These are phyloP conservation scores for Aplosporella prunicola DNA, from an alignment of 2,329 filamentous ascomycete species.

Conservation along the genomic window DNA sequence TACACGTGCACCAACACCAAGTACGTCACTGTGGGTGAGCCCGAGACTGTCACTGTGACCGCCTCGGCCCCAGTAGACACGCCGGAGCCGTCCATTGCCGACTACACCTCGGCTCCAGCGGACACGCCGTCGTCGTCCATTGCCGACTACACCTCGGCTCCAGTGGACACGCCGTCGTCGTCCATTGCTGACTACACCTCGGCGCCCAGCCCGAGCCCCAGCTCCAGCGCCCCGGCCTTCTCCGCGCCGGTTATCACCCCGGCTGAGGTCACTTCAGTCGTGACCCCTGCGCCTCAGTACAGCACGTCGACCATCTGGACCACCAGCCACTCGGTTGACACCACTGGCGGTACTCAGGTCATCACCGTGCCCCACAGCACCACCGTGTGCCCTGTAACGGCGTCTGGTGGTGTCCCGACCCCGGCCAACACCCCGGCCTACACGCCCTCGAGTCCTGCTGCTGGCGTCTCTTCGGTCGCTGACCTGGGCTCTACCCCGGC, in stretches of 20 bases:
- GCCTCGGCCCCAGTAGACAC: too few species aligned
- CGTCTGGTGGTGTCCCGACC: not conserved
- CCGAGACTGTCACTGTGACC: conserved; percentile 6
- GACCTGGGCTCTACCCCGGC: not conserved
- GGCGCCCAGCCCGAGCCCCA: not conserved
- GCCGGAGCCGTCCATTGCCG: too few species aligned
- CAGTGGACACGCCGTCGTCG: not conserved
- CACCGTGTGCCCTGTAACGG: conserved; percentile 1
- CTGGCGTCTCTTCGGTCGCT: not conserved
- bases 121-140: too few species aligned
- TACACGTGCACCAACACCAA: conserved; percentile 7
- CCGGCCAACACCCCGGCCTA: not conserved
- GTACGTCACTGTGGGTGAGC: conserved; percentile 8
- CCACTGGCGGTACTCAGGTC: not conserved
- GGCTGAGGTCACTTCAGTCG: not conserved
- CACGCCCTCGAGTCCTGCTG: not conserved
- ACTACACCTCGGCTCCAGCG: too few species aligned
- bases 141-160: conserved; percentile 1
- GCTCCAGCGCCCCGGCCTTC: not conserved
- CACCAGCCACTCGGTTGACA: not conserved
- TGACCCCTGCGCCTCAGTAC: too few species aligned
- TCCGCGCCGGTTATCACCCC: too few species aligned
- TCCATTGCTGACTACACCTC: conserved; percentile 1
- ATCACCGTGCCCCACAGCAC: not conserved
- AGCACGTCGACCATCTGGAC: not conserved